These are phyloP conservation scores for Elaeis oleifera DNA, from an alignment of 202 grass and related monocot genomes.

Conservation along the genomic window DNA sequence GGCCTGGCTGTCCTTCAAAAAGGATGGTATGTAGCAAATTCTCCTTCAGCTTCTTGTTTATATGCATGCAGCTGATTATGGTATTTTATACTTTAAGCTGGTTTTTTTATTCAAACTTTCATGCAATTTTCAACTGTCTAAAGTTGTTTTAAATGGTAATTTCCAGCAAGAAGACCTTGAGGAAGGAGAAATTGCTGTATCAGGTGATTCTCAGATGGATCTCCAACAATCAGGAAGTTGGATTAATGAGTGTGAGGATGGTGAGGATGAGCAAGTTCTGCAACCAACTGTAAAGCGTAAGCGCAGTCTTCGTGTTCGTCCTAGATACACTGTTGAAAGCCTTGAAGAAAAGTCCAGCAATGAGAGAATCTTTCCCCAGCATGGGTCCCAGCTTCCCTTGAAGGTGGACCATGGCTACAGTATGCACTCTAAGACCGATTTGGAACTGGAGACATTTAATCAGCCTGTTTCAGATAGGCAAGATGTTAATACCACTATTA, in stretches of 20 bases:
- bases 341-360: conserved; percentile 50
- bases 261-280: conserved; percentile 78
- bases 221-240: conserved; percentile 64
- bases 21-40: conserved; percentile 43
- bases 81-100: conserved; percentile 13
- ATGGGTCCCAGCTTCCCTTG: conserved; percentile 33
- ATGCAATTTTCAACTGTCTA: too few species aligned
- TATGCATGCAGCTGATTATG: conserved; percentile 14
- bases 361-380: conserved; percentile 35
- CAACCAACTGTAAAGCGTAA: conserved; percentile 45
- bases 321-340: conserved; percentile 55
- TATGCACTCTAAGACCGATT: conserved; percentile 34
- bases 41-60: conserved; percentile 17
- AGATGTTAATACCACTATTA: conserved; percentile 29
- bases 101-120: too few species aligned
- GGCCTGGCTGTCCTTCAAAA: conserved; percentile 52
- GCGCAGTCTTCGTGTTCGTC: conserved; percentile 64
- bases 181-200: conserved; percentile 95
- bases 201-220: conserved; percentile 79
- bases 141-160: background rate
- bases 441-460: conserved; percentile 25
- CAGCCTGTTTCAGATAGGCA: conserved; percentile 44
- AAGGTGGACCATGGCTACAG: conserved; percentile 40
- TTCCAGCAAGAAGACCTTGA: conserved; percentile 85
- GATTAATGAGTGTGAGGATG: conserved; percentile 79